A percentile compares a stretch with the other conserved stretches of the same genome.
phyloP scores from a whole-genome alignment of 805 yeast genomes.

The Schwanniomyces pseudopolymorphus region DNA sequence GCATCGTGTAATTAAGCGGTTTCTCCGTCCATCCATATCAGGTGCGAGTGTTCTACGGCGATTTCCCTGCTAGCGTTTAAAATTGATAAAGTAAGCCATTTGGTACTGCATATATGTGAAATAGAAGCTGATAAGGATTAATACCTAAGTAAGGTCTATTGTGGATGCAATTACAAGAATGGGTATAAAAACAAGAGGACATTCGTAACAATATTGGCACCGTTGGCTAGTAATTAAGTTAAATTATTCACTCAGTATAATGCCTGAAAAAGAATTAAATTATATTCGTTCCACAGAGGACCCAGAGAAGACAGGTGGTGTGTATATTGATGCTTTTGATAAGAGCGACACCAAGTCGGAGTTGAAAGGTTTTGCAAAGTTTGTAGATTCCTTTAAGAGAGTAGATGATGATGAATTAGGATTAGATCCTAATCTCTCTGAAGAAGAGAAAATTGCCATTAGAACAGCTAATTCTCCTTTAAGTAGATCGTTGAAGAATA shows the following conservation, averaged over 20 bases:
- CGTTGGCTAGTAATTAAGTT: neutral
- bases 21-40: neutral
- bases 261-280: slow-evolving; percentile 43
- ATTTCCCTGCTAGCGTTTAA: neutral
- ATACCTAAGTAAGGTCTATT: neutral
- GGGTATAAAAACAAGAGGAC: neutral
- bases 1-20: neutral
- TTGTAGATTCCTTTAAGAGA: slow-evolving; percentile 31
- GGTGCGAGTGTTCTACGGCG: neutral
- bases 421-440: slow-evolving; percentile 34
- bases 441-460: slow-evolving; percentile 33
- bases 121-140: neutral
- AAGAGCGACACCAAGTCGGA: slow-evolving; percentile 15
- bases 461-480: slow-evolving; percentile 50
- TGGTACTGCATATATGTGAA: neutral
- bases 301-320: slow-evolving; percentile 41
- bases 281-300: slow-evolving; percentile 38
- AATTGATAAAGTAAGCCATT: neutral
- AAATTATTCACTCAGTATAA: slow-evolving; percentile 4
- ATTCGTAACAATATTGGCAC: neutral
- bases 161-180: neutral
- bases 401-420: slow-evolving; percentile 37
- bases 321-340: slow-evolving; percentile 29
- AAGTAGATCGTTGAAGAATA: slow-evolving; percentile 51
- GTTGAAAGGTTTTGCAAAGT: slow-evolving; percentile 20